Base-by-base conservation (phyloP, 2,329 filamentous ascomycete genomes). In the Colletotrichum orchidophilum region DNA sequence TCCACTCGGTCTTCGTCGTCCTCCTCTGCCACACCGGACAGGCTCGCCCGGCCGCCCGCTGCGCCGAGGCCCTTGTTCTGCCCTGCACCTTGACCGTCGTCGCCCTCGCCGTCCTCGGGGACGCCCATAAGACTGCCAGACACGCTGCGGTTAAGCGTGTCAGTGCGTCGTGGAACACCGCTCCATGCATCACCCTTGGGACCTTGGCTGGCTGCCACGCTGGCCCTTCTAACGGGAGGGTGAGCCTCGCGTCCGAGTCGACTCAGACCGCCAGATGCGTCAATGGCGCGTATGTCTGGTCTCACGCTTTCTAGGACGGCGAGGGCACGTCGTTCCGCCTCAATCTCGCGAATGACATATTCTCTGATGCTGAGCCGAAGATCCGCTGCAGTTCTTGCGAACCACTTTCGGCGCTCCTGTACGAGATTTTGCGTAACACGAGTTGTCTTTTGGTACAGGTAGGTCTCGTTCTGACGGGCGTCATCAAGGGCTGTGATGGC, bases 131-230 rank as follows among this genome's bases (percentile, higher is more conserved):
- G 88, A 78, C 90, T 93, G 58, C 92, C 91, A 66, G 93, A 94
- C 74, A 95, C 87, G 78, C 92, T 95, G 76, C 95, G 88, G 77
- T 89, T 92, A 66, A 94, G 83, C n/a, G 91, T 92, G 76, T 97
- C 94, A 33, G 92, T 91, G 66, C 94, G 89, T 73, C 96, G 89
- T 42, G 95, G 94, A 31, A 98, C 95, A 69, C 96, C 96, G 77
- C 94, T 97, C 96, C 96, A 99, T 18, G 96, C 93, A 81, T 99
- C 96, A n/a, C 96, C 96, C 84, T 97, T 97, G 60, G 96, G 96
- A 0, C 96, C 96, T 82, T 99, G 96, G 77, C 93, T 96, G 57
- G 94, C 93, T 18, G 94, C 93, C 75, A 98, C 83, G 81, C 91
- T 96, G 29, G 92, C 83, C 72, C 96, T 91, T 65, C 96, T 90